Evolutionary conservation across 1,139 yeast genomes (phyloP), one percentile per base, ranked within the genome.

Genomic region (Pichia sp.): DNA sequence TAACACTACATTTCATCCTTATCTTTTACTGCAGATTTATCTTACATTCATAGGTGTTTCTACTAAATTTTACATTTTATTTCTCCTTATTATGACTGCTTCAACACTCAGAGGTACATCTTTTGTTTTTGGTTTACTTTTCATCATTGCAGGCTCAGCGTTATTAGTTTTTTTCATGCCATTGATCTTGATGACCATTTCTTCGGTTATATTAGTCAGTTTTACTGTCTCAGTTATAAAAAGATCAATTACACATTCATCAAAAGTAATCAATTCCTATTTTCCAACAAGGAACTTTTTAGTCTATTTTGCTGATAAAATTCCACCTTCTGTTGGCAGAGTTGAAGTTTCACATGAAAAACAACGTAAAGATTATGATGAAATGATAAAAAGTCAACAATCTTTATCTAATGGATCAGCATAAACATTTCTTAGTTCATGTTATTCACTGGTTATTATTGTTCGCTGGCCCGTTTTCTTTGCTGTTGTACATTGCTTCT

Each of bases 241-340:
- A 9, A 11, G 13, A 7, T 5, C 41, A 12, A 13, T 25, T 18
- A 24, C 9, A 18, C 34, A 30, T 11, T 8, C 34, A 6, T 23
- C 34, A 3, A 7, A 9, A 7, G 13, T 16, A 7, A 3, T 42
- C 7, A 30, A 30, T 7, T 16, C 27, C 9, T 40, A 29, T 25
- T 11, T 53, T 12, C 55, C 58, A 20, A 27, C 49, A 2, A 56
- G 64, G 34, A 16, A 39, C 4, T 26, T 55, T 15, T 39, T 63
- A 13, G 44, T 53, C 3, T 51, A 37, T 20, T 18, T 62, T 12
- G 67, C 67, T 7, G 64, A 62, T 43, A 35, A 39, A 39, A 36
- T 64, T 27, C 66, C 67, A 3, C 66, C 67, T 0, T 63, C 67
- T 1, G 59, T 64, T 2, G 68, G 68, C 1, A 48, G 49, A 23